Evolutionary conservation across 2,329 filamentous ascomycete genomes (phyloP).

Genomic region (Cryphonectria nitschkei): DNA sequence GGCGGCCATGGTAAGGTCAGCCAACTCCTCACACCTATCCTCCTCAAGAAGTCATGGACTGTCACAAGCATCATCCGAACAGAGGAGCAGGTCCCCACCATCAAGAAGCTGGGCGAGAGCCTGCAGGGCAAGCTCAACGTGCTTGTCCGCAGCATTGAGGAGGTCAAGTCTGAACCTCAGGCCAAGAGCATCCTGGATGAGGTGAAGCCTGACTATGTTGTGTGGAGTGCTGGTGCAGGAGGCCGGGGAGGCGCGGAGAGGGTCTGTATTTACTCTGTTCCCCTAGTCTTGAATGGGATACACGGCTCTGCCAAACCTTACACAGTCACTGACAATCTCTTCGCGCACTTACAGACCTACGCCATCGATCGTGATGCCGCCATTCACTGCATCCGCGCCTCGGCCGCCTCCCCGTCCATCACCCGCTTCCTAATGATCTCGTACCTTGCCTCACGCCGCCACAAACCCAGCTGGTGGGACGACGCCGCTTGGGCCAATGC

Average conservation of each 20-base stretch:
- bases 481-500: slow-evolving; percentile 50
- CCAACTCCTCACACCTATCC: slow-evolving; percentile 73
- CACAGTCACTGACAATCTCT: slow-evolving; percentile 1
- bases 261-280: slow-evolving; percentile 37
- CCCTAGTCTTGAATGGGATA: background rate
- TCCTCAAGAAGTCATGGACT: slow-evolving; percentile 74
- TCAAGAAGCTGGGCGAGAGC: slow-evolving; percentile 60
- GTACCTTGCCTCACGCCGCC: slow-evolving; percentile 58
- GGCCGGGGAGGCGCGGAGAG: slow-evolving; percentile 60
- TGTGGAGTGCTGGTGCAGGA: slow-evolving; percentile 70
- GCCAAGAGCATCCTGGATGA: slow-evolving; percentile 65
- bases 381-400: slow-evolving; percentile 63
- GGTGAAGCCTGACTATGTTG: slow-evolving; percentile 66
- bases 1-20: slow-evolving; percentile 83
- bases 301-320: background rate
- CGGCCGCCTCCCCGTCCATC: slow-evolving; percentile 56
- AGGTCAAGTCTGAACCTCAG: slow-evolving; percentile 65
- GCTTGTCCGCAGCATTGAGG: slow-evolving; percentile 71
- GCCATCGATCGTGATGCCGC: slow-evolving; percentile 67
- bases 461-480: slow-evolving; percentile 59
- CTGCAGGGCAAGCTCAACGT: slow-evolving; percentile 69
- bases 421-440: slow-evolving; percentile 69
- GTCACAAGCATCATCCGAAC: slow-evolving; percentile 80
- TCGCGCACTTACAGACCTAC: slow-evolving; percentile 47
- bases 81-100: slow-evolving; percentile 65